A percentile compares a stretch with the other conserved stretches of the same genome.
Conservation (phyloP, 495 filamentous ascomycete species). For the Penicillium bovifimosum region DNA sequence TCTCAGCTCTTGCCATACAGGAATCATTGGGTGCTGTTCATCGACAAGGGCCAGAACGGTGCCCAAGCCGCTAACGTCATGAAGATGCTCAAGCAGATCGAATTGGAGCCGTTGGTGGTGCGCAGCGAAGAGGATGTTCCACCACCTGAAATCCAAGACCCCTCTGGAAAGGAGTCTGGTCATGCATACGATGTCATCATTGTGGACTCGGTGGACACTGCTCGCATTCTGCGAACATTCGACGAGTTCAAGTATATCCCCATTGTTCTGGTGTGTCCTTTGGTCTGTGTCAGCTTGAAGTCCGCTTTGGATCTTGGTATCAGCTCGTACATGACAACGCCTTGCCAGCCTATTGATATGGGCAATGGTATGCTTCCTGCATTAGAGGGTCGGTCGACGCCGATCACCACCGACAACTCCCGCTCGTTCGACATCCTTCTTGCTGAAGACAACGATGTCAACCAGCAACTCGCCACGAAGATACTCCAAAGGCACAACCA, state of each 20-base stretch:
- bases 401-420: constrained; percentile 86
- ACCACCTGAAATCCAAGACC: constrained; percentile 52
- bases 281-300: constrained; percentile 89
- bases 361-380: constrained; percentile 99
- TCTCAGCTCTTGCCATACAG: constrained; percentile 85
- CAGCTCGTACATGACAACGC: constrained; percentile 97
- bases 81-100: constrained; percentile 72
- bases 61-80: constrained; percentile 67
- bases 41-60: constrained; percentile 85
- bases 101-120: constrained; percentile 77
- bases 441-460: constrained; percentile 96
- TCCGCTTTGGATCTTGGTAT: constrained; percentile 94
- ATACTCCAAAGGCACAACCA: constrained; percentile 98
- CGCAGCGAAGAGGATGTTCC: constrained; percentile 57
- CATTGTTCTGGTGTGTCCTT: constrained; percentile 85
- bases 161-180: constrained; percentile 52
- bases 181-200: constrained; percentile 92
- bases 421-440: constrained; percentile 94
- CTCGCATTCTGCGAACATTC: constrained; percentile 72
- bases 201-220: constrained; percentile 92
- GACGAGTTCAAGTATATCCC: constrained; percentile 98
- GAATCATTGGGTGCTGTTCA: constrained; percentile 83
- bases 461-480: constrained; percentile 93
- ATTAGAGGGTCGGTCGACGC: constrained; percentile 87
- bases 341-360: constrained; percentile 89